A percentile compares a stretch with the other conserved stretches of the same genome.
These are phyloP conservation scores for Fusarium compactum DNA, from an alignment of 2,329 filamentous ascomycete species.

Conservation along the genomic window DNA sequence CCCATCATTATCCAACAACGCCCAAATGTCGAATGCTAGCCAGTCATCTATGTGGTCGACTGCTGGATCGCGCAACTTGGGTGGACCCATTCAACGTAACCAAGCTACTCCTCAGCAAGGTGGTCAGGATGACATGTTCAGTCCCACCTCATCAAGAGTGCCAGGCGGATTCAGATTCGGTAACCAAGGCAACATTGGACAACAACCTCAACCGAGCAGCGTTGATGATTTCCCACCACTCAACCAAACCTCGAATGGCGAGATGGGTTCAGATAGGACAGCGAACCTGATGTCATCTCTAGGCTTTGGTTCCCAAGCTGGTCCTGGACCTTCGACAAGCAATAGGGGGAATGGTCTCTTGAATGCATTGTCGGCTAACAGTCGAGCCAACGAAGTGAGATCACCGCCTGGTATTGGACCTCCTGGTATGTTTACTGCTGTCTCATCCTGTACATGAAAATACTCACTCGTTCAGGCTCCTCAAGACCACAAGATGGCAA, in stretches of 20 bases:
- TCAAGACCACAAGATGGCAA: conserved; percentile 61
- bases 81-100: conserved; percentile 63
- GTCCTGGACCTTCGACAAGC: conserved; percentile 52
- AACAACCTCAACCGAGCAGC: conserved; percentile 61
- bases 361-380: conserved; percentile 72
- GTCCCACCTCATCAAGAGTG: conserved; percentile 57
- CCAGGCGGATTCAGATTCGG: conserved; percentile 68
- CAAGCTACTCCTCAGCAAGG: conserved; percentile 64
- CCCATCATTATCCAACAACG: conserved; percentile 72
- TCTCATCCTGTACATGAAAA: not conserved
- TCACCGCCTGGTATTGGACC: conserved; percentile 60
- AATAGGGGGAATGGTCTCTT: conserved; percentile 71
- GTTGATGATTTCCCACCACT: conserved; percentile 74
- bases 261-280: conserved; percentile 68
- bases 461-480: conserved; percentile 46
- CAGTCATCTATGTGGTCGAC: conserved; percentile 68
- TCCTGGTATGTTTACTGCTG: conserved; percentile 48
- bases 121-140: conserved; percentile 62
- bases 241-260: conserved; percentile 67
- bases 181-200: conserved; percentile 57
- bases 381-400: conserved; percentile 61
- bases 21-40: conserved; percentile 63
- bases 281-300: conserved; percentile 65
- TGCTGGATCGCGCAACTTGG: conserved; percentile 61
- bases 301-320: conserved; percentile 64